phyloP scores from a whole-genome alignment of 1,139 yeast species.

The Kodamaea plutei region DNA sequence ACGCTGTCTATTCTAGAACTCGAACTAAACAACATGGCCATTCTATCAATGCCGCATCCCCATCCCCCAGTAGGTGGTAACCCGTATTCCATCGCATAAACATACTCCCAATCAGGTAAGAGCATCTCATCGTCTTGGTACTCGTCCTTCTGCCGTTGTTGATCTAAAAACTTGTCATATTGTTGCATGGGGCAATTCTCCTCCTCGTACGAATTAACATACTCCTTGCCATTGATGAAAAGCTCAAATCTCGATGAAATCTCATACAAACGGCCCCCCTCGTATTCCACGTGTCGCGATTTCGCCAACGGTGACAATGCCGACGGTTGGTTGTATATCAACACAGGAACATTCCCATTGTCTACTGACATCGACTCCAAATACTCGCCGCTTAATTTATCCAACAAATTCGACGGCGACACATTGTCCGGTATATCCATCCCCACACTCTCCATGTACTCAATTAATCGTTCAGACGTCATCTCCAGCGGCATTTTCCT shows the following conservation, averaged over 20 bases:
- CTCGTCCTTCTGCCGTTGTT: slow-evolving; percentile 45
- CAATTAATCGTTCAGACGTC: slow-evolving; percentile 32
- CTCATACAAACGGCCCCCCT: slow-evolving; percentile 28
- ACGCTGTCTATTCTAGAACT: slow-evolving; percentile 72
- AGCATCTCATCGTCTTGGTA: slow-evolving; percentile 59
- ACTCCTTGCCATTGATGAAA: slow-evolving; percentile 76
- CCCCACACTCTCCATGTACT: slow-evolving; percentile 30
- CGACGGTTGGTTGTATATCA: slow-evolving; percentile 81
- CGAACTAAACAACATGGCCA: slow-evolving; percentile 73
- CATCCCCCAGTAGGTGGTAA: slow-evolving; percentile 98
- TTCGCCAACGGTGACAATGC: slow-evolving; percentile 86
- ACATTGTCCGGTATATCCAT: slow-evolving; percentile 36
- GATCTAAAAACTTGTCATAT: slow-evolving; percentile 52
- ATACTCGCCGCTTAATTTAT: slow-evolving; percentile 55
- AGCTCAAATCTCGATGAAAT: slow-evolving; percentile 77
- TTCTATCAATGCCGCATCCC: slow-evolving; percentile 91
- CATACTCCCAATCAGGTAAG: slow-evolving; percentile 69
- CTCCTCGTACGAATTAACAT: slow-evolving; percentile 93
- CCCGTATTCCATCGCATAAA: slow-evolving; percentile 81
- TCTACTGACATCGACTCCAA: slow-evolving; percentile 58
- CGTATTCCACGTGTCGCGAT: slow-evolving; percentile 32
- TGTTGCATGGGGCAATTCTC: slow-evolving; percentile 84
- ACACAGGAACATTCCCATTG: slow-evolving; percentile 49
- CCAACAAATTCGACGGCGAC: slow-evolving; percentile 59
- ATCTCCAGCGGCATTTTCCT: slow-evolving; percentile 35